Conservation (phyloP, 2,329 filamentous ascomycete species). For the Elsinoe ampelina region DNA sequence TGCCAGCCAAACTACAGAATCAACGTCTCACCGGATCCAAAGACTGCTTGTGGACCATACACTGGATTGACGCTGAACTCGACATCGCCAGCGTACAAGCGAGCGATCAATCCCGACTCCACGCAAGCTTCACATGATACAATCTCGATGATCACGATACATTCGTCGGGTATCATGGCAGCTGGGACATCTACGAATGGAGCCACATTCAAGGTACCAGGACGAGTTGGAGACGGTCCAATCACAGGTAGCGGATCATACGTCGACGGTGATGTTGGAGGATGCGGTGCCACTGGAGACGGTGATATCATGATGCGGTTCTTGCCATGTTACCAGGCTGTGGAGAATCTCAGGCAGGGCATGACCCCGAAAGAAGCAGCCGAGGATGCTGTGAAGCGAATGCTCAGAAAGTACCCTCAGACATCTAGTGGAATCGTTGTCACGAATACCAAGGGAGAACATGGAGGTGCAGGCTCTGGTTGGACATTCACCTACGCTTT, state of each 20-base stretch:
- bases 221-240: background rate
- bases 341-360: conserved; percentile 7
- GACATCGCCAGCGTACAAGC: background rate
- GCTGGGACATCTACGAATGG: conserved; percentile 6
- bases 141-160: conserved; percentile 4
- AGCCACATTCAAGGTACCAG: conserved; percentile 3
- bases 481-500: conserved; percentile 9
- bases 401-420: conserved; percentile 5
- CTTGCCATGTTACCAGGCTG: conserved; percentile 5
- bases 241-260: conserved; percentile 7
- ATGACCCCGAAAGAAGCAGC: conserved; percentile 3
- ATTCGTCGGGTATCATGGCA: conserved; percentile 1
- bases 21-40: conserved; percentile 9
- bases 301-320: conserved; percentile 10
- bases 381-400: background rate
- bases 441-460: background rate
- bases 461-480: background rate
- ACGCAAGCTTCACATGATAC: background rate
- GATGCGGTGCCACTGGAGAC: conserved; percentile 5
- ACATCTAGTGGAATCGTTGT: conserved; percentile 7
- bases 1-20: conserved; percentile 8
- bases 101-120: background rate
- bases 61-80: background rate
- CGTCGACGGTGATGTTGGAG: conserved; percentile 4
- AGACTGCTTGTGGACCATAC: conserved; percentile 5